phyloP scores from a whole-genome alignment of 805 yeast genomes.

The Candida alai region DNA sequence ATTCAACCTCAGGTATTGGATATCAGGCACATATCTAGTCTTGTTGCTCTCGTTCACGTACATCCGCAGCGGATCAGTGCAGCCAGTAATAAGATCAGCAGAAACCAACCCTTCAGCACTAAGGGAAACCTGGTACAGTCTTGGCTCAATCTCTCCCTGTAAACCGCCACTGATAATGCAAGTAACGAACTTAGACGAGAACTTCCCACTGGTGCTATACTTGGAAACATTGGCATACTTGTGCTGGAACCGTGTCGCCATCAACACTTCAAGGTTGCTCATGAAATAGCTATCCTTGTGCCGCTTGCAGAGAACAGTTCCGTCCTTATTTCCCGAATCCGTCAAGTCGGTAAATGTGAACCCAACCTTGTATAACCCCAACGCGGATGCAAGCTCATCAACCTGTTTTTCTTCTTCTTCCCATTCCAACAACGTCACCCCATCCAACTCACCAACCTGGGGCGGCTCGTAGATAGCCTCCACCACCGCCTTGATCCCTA shows the following conservation, averaged over 20 bases:
- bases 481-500: slow-evolving; percentile 91
- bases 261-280: slow-evolving; percentile 78
- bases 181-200: slow-evolving; percentile 88
- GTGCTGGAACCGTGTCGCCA: slow-evolving; percentile 78
- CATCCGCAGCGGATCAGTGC: slow-evolving; percentile 87
- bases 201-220: slow-evolving; percentile 59
- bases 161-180: slow-evolving; percentile 91
- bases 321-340: slow-evolving; percentile 84
- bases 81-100: slow-evolving; percentile 82
- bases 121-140: slow-evolving; percentile 84
- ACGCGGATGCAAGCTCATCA: slow-evolving; percentile 47
- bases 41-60: slow-evolving; percentile 71
- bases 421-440: slow-evolving; percentile 59
- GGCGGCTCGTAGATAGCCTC: slow-evolving; percentile 94
- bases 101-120: slow-evolving; percentile 83
- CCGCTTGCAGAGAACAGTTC: slow-evolving; percentile 86
- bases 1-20: slow-evolving; percentile 76
- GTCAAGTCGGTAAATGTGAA: slow-evolving; percentile 83
- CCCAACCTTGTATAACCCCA: slow-evolving; percentile 76
- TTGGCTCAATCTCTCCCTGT: slow-evolving; percentile 83
- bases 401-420: slow-evolving; percentile 52
- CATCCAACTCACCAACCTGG: slow-evolving; percentile 83
- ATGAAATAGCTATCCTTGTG: slow-evolving; percentile 89
- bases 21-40: slow-evolving; percentile 88
- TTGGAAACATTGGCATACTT: slow-evolving; percentile 58